phyloP scores from a whole-genome alignment of 331 rosid genomes.

The Ulmus americana region DNA sequence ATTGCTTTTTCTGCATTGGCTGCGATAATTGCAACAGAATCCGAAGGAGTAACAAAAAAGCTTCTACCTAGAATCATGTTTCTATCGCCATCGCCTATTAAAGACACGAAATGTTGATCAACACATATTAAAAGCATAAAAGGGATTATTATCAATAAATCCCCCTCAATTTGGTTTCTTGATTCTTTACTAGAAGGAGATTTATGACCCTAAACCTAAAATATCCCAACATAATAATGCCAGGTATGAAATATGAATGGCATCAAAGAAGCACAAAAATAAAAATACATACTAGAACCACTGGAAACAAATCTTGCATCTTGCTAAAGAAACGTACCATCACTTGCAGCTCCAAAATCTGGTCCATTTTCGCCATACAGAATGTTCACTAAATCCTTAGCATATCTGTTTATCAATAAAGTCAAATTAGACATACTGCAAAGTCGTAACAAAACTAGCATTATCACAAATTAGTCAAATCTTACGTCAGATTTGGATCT shows the following conservation, averaged over 20 bases:
- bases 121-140: neutral
- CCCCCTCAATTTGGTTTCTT: no score
- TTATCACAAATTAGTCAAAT: conserved; percentile 11
- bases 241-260: neutral
- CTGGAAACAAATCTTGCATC: conserved; percentile 4
- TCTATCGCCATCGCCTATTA: conserved; percentile 92
- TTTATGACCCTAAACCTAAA: no score
- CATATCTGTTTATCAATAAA: conserved; percentile 58
- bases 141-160: no score
- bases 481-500: conserved; percentile 98
- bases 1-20: conserved; percentile 88
- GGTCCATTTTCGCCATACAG: conserved; percentile 74
- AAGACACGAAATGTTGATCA: conserved; percentile 7
- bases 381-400: conserved; percentile 79
- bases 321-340: conserved; percentile 53
- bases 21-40: conserved; percentile 89
- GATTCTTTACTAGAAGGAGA: no score
- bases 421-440: conserved; percentile 16
- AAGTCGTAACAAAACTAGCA: conserved; percentile 12
- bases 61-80: conserved; percentile 87
- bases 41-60: conserved; percentile 96
- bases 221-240: no score
- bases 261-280: neutral
- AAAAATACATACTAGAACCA: neutral
- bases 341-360: conserved; percentile 98